Base-by-base conservation (phyloP, 768 basidiomycete species). In the Mycena amicta region DNA sequence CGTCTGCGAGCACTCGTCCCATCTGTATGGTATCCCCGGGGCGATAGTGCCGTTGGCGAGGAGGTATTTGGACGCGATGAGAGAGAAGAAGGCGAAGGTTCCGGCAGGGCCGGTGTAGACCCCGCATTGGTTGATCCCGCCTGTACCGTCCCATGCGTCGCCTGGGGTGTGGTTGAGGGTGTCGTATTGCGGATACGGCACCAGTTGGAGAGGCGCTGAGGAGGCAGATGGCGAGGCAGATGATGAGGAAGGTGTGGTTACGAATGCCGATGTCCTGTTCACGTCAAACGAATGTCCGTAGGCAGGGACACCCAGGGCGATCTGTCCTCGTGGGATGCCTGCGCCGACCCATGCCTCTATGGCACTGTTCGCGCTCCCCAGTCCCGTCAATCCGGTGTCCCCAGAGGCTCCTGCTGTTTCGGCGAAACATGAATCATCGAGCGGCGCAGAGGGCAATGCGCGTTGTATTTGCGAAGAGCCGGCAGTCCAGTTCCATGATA, bases 251-350 rank as follows among this genome's bases (percentile, higher is more conserved):
- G 78, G 74, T 15, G 75, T 74, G 2, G 65, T 52, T 18, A 73
- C 66, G 66, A 84, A 75, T 0, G 89, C 89, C 37, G 72, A 66
- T 5, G 68, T 68, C 25, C 67, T 66, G 8, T 66, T 57, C 53
- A 92, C 89, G 46, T 70, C 67, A 81, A 80, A 95, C 23, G 90
- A 84, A 74, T 95, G 93, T 0, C 92, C 92, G 70, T 93, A 95
- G 8, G 84, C 75, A 1, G 94, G 80, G 1, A 98, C 87, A 51
- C 92, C 95, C 31, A 98, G 82, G 18, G 93, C 84, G 51, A 96
- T 83, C 60, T 80, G 67, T 45, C 77, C 68, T 11, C 78, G 71
- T 22, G 94, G 90, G 69, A 98, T 83, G 28, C 91, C 91, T 25
- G 94, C 93, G 0, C 69, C 70, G 1, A 77, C 81, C 95, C 95